Percentiles rank a stretch among this genome's conserved stretches.
These are phyloP conservation scores for Delphinella strobiligena DNA, from an alignment of 2,329 filamentous ascomycete genomes.

Conservation along the genomic window DNA sequence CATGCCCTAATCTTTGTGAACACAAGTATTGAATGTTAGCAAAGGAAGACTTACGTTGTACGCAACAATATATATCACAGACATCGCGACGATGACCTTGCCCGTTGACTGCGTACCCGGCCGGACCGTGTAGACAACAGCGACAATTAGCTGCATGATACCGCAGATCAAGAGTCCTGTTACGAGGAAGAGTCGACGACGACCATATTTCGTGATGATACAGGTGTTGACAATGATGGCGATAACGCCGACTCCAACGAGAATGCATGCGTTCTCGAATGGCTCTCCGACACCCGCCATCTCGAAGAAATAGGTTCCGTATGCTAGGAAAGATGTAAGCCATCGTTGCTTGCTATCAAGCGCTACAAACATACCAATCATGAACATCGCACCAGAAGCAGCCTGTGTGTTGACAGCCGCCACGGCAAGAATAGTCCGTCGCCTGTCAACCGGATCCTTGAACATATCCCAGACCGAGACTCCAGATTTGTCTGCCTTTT, in stretches of 20 bases:
- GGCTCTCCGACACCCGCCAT: conserved; percentile 45
- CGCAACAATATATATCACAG: conserved; percentile 41
- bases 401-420: conserved; percentile 24
- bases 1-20: conserved; percentile 18
- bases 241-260: conserved; percentile 42
- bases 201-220: conserved; percentile 41
- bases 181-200: conserved; percentile 42
- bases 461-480: conserved; percentile 25
- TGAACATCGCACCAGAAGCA: conserved; percentile 26
- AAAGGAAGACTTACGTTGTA: conserved; percentile 31
- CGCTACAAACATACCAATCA: conserved; percentile 17
- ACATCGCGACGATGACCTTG: conserved; percentile 40
- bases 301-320: conserved; percentile 48
- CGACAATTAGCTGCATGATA: conserved; percentile 42
- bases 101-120: conserved; percentile 25
- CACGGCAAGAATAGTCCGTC: conserved; percentile 24
- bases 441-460: conserved; percentile 21
- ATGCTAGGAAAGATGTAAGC: conserved; percentile 21
- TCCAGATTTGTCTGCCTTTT: conserved; percentile 18
- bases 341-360: no score
- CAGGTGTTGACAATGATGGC: conserved; percentile 42
- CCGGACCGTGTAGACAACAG: conserved; percentile 37
- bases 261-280: conserved; percentile 46
- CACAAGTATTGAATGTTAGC: background rate
- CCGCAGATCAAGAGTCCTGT: conserved; percentile 41